Base-by-base conservation (phyloP, 2,329 filamentous ascomycete species). In the Chalara sp. region DNA sequence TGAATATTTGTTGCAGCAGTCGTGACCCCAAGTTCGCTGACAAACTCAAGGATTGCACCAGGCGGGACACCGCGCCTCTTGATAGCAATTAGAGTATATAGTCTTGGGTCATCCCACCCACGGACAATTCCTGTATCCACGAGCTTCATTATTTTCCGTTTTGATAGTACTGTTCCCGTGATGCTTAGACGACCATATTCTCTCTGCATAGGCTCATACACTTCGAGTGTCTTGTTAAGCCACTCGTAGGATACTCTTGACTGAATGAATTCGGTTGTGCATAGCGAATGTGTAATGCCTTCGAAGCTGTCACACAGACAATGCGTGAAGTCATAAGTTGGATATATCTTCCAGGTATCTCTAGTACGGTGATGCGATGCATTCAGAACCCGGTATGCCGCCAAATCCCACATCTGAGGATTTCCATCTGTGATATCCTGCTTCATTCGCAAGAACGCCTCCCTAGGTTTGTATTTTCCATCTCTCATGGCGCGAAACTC, bases 331-430 rank as follows among this genome's bases (percentile, higher is more conserved):
- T 96, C 91, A 64, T 96, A 96, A 0, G 92, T 95, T 0, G 93
- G 93, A 67, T 96, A 96, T 56, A 96, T 95, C 68, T 83, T 86
- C 90, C 91, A 97, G 64, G 86, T 83, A 57, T 80, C 74, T 32
- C 87, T 89, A 0, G 91, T 95, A 35, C 88, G 80, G 68, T 89
- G 83, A 66, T 95, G 89, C 52, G 80, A 71, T 41, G 87, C 83
- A 62, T 86, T 80, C 54, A 89, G 78, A 50, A 97, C 84, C 54
- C 92, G 83, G 69, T 96, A 97, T 12, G 92, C 92, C 2, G 88
- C 87, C 49, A 96, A 72, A 74, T 97, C 92, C 92, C 92, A 96
- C 87, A 96, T 91, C 69, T 95, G 89, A 6, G 91, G 90, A 67
- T 96, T 96, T 32, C 86, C 84, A 61, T 86, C 84, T 47, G 81